Conservation (phyloP, 2,329 filamentous ascomycete genomes). For the Exserohilum turcica region DNA sequence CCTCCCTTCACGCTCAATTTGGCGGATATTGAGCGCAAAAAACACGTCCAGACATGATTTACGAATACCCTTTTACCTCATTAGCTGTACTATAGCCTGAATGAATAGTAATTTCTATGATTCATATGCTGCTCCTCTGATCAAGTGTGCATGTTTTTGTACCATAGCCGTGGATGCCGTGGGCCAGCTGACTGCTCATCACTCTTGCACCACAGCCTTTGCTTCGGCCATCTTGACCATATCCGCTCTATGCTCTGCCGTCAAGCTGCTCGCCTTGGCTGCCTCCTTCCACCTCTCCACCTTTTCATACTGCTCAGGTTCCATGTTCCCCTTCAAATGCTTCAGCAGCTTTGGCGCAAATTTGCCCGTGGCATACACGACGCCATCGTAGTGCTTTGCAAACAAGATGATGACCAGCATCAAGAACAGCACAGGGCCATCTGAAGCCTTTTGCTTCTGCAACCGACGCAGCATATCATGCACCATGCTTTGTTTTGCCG, state of each 20-base stretch:
- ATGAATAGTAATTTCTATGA: slow-evolving; percentile 11
- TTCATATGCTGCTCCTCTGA: neutral
- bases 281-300: slow-evolving; percentile 47
- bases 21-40: neutral
- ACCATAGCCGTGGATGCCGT: too few species aligned
- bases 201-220: neutral
- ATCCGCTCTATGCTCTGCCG: slow-evolving; percentile 36
- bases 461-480: slow-evolving; percentile 42
- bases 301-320: slow-evolving; percentile 31
- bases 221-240: slow-evolving; percentile 41
- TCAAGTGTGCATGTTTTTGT: too few species aligned
- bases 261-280: slow-evolving; percentile 41
- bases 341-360: slow-evolving; percentile 50
- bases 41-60: neutral
- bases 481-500: slow-evolving; percentile 34
- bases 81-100: slow-evolving; percentile 5
- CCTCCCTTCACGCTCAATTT: neutral
- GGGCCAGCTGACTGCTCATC: too few species aligned
- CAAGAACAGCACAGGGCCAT: slow-evolving; percentile 47
- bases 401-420: slow-evolving; percentile 43
- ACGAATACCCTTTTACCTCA: slow-evolving; percentile 12
- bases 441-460: slow-evolving; percentile 41
- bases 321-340: slow-evolving; percentile 34
- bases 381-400: slow-evolving; percentile 35
- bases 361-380: slow-evolving; percentile 50